A percentile compares a stretch with the other conserved stretches of the same genome.
Conservation (phyloP, 257 asterid species). For the Solanum verrucosum region DNA sequence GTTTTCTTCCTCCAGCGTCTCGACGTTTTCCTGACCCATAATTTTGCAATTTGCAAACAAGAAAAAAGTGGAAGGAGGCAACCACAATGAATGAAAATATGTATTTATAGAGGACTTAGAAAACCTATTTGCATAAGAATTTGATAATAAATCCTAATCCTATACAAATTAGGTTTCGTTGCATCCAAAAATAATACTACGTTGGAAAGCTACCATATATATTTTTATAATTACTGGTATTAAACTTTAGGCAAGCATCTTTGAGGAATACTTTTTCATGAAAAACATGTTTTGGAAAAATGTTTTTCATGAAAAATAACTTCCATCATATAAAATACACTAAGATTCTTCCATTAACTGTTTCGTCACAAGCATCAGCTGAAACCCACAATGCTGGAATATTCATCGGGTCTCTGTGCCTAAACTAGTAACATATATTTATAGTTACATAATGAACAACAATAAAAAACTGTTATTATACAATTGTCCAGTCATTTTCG, state of each 20-base stretch:
- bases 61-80: neutral
- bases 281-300: neutral
- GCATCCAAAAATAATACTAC: neutral
- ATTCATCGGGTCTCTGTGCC: neutral
- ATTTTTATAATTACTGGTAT: neutral
- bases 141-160: neutral
- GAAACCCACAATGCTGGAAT: neutral
- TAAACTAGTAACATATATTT: slow-evolving; percentile 13
- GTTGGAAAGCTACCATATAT: neutral
- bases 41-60: neutral
- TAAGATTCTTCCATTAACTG: neutral
- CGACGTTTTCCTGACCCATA: slow-evolving; percentile 51
- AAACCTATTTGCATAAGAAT: neutral
- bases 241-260: neutral
- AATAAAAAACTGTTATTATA: slow-evolving; percentile 10
- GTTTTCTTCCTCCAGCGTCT: slow-evolving; percentile 83
- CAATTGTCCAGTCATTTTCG: slow-evolving; percentile 77
- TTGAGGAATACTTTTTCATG: neutral
- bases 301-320: neutral
- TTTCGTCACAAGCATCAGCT: neutral
- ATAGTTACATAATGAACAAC: slow-evolving; percentile 12
- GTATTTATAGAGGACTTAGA: neutral
- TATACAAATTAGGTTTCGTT: neutral
- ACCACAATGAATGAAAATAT: neutral
- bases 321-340: neutral